These are phyloP conservation scores for Geranium brycei DNA, from an alignment of 345 rosid genomes.

Conservation along the genomic window DNA sequence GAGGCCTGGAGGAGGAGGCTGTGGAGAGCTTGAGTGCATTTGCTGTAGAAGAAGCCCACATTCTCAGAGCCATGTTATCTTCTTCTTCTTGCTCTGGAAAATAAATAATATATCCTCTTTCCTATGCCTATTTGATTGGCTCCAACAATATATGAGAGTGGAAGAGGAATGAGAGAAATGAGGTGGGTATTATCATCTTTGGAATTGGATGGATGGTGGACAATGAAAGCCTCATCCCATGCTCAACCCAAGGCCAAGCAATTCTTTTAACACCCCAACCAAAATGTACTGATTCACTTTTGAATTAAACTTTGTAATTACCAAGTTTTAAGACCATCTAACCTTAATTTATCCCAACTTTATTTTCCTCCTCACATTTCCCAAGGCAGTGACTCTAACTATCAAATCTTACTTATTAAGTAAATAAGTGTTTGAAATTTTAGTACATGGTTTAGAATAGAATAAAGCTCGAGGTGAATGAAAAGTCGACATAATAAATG, in stretches of 20 bases:
- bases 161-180: not conserved
- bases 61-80: conserved; percentile 58
- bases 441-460: no score
- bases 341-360: no score
- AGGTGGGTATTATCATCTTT: conserved; percentile 22
- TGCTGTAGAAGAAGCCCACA: conserved; percentile 95
- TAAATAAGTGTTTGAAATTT: no score
- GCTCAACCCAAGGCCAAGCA: not conserved
- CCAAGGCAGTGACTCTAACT: no score
- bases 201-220: conserved; percentile 68
- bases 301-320: no score
- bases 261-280: not conserved
- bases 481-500: no score
- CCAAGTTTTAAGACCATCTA: no score
- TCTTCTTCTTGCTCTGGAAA: not conserved
- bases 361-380: no score
- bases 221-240: conserved; percentile 60
- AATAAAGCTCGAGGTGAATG: no score
- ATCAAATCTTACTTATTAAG: no score
- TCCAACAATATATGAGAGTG: conserved; percentile 9
- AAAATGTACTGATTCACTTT: not conserved
- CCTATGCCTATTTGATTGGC: conserved; percentile 4
- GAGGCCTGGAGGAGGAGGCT: conserved; percentile 32
- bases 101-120: no score
- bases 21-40: conserved; percentile 65